Base-by-base conservation (phyloP, 768 basidiomycete genomes). In the Agrocybe chaxingu region DNA sequence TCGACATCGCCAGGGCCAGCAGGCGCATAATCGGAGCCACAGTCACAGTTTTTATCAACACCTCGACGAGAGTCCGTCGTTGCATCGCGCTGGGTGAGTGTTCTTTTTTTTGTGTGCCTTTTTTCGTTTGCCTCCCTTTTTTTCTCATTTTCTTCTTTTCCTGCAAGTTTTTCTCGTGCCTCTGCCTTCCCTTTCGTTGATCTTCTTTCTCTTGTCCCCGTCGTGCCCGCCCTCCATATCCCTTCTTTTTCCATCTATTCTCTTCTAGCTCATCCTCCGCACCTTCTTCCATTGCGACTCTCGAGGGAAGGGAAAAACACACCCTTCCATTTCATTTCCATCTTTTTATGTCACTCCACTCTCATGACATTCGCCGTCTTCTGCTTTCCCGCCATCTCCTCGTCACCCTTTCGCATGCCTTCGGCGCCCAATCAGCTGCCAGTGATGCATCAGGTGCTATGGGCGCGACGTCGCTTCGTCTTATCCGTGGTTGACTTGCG, bases 1-100 rank as follows among this genome's bases (percentile, higher is more conserved):
- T 24, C 24, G 24, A 24, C 24, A 24, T 24, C 24, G 24, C 24
- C 24, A 24, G 1, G 24, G 24, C 24, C 24, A 24, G 24, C 24
- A 24, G 1, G 24, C 24, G 24, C 24, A 24, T 24, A 24, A 24
- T 24, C 24, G 24, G 9, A 10, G 6, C 37, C 45, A 42, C 4
- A 10, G 34, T 11, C 19, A n/a, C 35, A 34, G 57, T 38, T 2
- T 35, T 39, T 12, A 41, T 13, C 39, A 42, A 24, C 53, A 50
- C 31, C 13, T 55, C 42, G 56, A 57, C 9, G 60, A 56, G 34
- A 57, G 57, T 3, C 57, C 70, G 19, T 69, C 73, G 12, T 64
- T 82, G 58, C 75, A 71, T 61, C 66, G 82, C 59, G 78, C 81
- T 39, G 81, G 81, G 82, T 82, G 61, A 66, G 78, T 72, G 4